These are phyloP conservation scores for Saccharomycopsis hybrid DNA, from an alignment of 1,139 yeast genomes.

Conservation along the genomic window DNA sequence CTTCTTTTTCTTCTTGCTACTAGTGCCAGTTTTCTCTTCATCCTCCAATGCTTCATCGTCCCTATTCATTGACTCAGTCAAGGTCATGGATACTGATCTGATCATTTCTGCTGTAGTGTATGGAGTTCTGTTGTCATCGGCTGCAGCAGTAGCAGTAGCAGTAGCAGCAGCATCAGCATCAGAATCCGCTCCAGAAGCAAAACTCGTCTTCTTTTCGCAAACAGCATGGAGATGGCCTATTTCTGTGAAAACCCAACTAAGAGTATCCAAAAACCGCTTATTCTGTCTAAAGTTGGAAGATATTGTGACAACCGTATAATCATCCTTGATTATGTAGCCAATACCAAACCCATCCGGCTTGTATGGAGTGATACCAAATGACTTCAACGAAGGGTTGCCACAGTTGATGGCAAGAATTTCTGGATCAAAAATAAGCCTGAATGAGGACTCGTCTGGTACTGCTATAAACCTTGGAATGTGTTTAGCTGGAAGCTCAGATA, in stretches of 20 bases:
- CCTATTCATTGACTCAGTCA: constrained; percentile 23
- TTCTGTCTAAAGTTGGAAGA: constrained; percentile 74
- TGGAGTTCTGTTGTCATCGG: constrained; percentile 28
- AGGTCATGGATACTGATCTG: constrained; percentile 18
- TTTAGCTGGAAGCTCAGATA: constrained; percentile 20
- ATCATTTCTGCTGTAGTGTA: constrained; percentile 27
- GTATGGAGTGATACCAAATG: constrained; percentile 75
- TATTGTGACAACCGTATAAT: constrained; percentile 53
- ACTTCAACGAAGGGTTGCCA: constrained; percentile 69
- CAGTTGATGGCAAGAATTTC: constrained; percentile 52
- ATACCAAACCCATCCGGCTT: constrained; percentile 70
- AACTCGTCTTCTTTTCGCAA: constrained; percentile 14
- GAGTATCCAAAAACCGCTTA: constrained; percentile 55
- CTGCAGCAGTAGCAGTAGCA: no score
- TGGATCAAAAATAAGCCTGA: constrained; percentile 32
- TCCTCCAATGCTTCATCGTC: constrained; percentile 24
- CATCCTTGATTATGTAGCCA: constrained; percentile 68
- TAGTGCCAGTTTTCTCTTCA: constrained; percentile 24
- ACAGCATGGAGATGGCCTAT: constrained; percentile 41
- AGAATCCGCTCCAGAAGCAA: no score
- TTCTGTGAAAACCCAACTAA: constrained; percentile 53
- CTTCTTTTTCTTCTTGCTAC: constrained; percentile 17
- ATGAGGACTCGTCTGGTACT: constrained; percentile 36
- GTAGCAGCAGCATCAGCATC: constrained; percentile 24
- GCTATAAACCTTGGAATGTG: constrained; percentile 28